Conservation (phyloP, 2,329 filamentous ascomycete species). For the Boeremia lycopersici region DNA sequence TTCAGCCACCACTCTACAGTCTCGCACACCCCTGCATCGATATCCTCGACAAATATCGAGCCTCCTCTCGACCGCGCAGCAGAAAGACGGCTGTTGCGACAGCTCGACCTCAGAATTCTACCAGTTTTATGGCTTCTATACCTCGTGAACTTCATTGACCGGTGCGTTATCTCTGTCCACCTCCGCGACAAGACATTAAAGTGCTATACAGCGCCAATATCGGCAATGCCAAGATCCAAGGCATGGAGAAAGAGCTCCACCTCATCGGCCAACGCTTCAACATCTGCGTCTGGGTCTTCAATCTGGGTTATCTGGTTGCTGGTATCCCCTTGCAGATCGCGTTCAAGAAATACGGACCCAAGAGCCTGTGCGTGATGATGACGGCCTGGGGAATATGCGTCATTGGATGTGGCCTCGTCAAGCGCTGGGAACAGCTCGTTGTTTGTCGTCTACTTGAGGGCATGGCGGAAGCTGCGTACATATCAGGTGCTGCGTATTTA, state of each 20-base stretch:
- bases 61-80: conserved; percentile 30
- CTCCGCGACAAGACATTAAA: not conserved
- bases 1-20: conserved; percentile 4
- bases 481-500: conserved; percentile 37
- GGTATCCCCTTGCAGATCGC: conserved; percentile 43
- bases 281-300: conserved; percentile 47
- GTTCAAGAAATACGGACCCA: conserved; percentile 44
- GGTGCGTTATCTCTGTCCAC: conserved; percentile 12
- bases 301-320: conserved; percentile 45
- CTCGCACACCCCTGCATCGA: conserved; percentile 10
- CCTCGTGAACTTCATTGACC: conserved; percentile 42
- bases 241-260: conserved; percentile 44
- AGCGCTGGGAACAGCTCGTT: conserved; percentile 35
- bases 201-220: conserved; percentile 28
- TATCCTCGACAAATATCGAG: conserved; percentile 5
- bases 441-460: conserved; percentile 40
- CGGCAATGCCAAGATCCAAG: conserved; percentile 46
- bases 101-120: conserved; percentile 39
- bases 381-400: conserved; percentile 42
- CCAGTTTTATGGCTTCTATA: conserved; percentile 44
- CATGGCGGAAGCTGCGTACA: conserved; percentile 39
- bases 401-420: conserved; percentile 39
- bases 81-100: conserved; percentile 35
- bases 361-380: conserved; percentile 44
- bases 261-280: conserved; percentile 47